Evolutionary conservation across 495 filamentous ascomycete species (phyloP).

Genomic region (Annulohypoxylon bovei): DNA sequence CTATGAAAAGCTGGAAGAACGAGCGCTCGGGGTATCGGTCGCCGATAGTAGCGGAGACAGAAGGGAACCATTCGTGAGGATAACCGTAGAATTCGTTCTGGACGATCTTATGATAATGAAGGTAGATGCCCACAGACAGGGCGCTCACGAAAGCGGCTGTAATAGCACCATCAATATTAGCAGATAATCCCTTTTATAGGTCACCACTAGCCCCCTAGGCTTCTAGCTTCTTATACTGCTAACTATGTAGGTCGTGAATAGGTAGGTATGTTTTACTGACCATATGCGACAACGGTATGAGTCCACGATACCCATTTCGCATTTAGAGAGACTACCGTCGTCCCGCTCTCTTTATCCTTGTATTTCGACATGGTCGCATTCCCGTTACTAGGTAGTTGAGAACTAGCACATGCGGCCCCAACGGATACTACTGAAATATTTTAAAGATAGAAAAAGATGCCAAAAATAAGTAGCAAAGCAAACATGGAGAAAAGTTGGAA

Average conservation of each 20-base stretch:
- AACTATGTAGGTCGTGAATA: not conserved
- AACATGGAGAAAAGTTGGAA: not conserved
- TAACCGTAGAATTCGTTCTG: slow-evolving; percentile 98
- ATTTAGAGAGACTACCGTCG: slow-evolving; percentile 81
- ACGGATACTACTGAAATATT: not conserved
- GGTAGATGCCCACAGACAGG: slow-evolving; percentile 79
- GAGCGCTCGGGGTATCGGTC: slow-evolving; percentile 97
- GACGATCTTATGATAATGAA: slow-evolving; percentile 98
- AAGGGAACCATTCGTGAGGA: slow-evolving; percentile 98
- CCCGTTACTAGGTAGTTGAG: slow-evolving; percentile 15
- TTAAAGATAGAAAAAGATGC: not conserved
- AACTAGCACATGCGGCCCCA: slow-evolving; percentile 7
- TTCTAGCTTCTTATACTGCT: not conserved
- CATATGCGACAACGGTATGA: slow-evolving; percentile 85
- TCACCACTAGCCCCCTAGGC: not conserved
- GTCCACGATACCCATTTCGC: slow-evolving; percentile 92
- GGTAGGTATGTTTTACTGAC: slow-evolving; percentile 56
- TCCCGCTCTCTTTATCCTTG: slow-evolving; percentile 79
- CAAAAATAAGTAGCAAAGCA: slow-evolving; percentile 4
- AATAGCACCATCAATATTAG: slow-evolving; percentile 8
- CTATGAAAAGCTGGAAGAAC: slow-evolving; percentile 96
- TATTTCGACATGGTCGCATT: slow-evolving; percentile 76
- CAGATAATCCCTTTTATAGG: not conserved
- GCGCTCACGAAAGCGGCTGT: slow-evolving; percentile 90
- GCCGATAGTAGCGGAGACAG: slow-evolving; percentile 97